Conservation (phyloP, 106 monocot species). For the Acorus gramineus region DNA sequence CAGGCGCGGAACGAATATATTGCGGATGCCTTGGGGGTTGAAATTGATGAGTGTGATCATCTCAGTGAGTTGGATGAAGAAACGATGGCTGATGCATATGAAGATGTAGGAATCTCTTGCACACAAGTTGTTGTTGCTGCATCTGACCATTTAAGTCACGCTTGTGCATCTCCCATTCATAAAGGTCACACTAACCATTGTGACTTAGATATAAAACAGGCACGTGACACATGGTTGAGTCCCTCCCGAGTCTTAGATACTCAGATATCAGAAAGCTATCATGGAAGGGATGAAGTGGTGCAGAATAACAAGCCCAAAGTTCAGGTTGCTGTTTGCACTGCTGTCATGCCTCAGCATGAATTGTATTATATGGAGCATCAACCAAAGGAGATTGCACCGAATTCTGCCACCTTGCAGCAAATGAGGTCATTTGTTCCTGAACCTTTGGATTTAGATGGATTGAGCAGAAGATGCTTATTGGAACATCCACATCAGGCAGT, state of each 20-base stretch:
- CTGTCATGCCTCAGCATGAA: background rate
- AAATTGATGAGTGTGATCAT: slow-evolving; percentile 32
- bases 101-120: slow-evolving; percentile 52
- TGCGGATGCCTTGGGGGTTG: slow-evolving; percentile 16
- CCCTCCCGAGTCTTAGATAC: slow-evolving; percentile 3
- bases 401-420: background rate
- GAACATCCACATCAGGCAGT: slow-evolving; percentile 1
- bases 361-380: slow-evolving; percentile 1
- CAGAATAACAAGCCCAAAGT: slow-evolving; percentile 1
- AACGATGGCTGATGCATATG: slow-evolving; percentile 49
- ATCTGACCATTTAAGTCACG: slow-evolving; percentile 1
- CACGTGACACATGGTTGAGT: background rate
- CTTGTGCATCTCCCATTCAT: background rate
- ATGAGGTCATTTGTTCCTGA: slow-evolving; percentile 2
- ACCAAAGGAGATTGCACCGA: slow-evolving; percentile 6
- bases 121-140: slow-evolving; percentile 16
- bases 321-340: slow-evolving; percentile 9
- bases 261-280: slow-evolving; percentile 9
- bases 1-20: slow-evolving; percentile 29
- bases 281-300: background rate
- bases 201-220: background rate
- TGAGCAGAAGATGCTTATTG: slow-evolving; percentile 6
- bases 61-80: slow-evolving; percentile 58
- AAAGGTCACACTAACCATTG: background rate
- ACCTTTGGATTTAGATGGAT: slow-evolving; percentile 6